Evolutionary conservation across 2,329 filamentous ascomycete species (phyloP), one percentile per base, ranked within the genome.

Genomic region (Calonectria naviculata): DNA sequence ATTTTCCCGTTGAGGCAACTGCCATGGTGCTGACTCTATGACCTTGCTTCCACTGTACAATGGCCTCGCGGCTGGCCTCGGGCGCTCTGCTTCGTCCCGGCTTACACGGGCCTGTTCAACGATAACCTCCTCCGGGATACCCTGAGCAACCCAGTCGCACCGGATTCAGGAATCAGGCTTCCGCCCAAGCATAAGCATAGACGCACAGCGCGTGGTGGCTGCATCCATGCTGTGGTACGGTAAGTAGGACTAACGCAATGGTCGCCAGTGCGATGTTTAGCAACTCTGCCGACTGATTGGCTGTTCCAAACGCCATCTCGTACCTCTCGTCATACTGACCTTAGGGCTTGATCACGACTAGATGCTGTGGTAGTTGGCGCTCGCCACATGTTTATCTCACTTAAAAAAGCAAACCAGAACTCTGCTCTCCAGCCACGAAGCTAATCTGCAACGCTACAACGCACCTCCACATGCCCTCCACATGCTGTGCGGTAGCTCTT

Each of bases 151-250:
- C 36, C n/a, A 24, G 31, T 58, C 19, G 28, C 54, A 41, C 31
- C 44, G 52, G 68, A 36, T 44, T 47, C 56, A 46, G 67, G 70
- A 72, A 76, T 73, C 75, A 74, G 70, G 73, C 76, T 78, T 74
- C 68, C 70, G 67, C 74, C 21, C 52, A 76, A 38, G 42, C 71
- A 74, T 67, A 58, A 58, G 31, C 61, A 64, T 34, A 61, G 56
- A 36, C 19, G 38, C 42, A 34, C 65, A 52, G 69, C 46, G 54
- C 62, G 65, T 73, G 67, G 69, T 73, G 68, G 69, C 62, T 75
- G 73, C 74, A 75, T 68, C 56, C 65, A 73, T 74, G 76, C 68
- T 56, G 72, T 77, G 69, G 54, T 47, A 71, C 61, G 61, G 62
- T 52, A 68, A 73, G 56, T 34, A 58, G 34, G 52, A 36, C 49